phyloP scores from a whole-genome alignment of 805 yeast genomes.

The Huiozyma sinensis region DNA sequence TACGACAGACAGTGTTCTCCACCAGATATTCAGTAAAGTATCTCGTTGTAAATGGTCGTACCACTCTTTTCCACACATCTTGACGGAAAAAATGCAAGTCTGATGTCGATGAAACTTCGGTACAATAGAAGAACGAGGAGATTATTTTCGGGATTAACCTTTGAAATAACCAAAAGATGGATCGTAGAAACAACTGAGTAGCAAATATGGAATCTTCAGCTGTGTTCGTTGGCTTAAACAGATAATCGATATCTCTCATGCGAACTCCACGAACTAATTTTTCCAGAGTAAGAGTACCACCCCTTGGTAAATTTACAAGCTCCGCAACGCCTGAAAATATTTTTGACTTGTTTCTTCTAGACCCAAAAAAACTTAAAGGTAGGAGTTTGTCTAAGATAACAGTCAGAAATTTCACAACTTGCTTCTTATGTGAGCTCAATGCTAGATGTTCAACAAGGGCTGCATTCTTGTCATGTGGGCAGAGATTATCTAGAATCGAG shows the following conservation, averaged over 20 bases:
- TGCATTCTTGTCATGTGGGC: slow-evolving; percentile 12
- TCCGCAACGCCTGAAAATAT: slow-evolving; percentile 30
- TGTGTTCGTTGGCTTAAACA: slow-evolving; percentile 26
- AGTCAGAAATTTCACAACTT: slow-evolving; percentile 35
- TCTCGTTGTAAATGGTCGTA: slow-evolving; percentile 31
- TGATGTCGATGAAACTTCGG: slow-evolving; percentile 39
- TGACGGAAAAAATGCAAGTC: slow-evolving; percentile 45
- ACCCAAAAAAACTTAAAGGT: slow-evolving; percentile 46
- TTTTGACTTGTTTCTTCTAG: slow-evolving; percentile 34
- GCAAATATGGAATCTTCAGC: not conserved
- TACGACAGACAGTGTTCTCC: slow-evolving; percentile 9
- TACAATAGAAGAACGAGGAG: slow-evolving; percentile 52
- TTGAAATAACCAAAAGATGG: slow-evolving; percentile 50
- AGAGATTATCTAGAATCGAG: slow-evolving; percentile 29
- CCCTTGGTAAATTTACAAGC: slow-evolving; percentile 31
- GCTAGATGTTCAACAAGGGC: slow-evolving; percentile 22
- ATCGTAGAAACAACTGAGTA: not conserved
- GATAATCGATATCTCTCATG: slow-evolving; percentile 44
- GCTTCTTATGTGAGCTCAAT: slow-evolving; percentile 22
- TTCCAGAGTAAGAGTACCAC: slow-evolving; percentile 28
- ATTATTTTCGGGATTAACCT: slow-evolving; percentile 38
- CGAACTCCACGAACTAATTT: slow-evolving; percentile 24
- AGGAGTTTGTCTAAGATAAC: slow-evolving; percentile 37
- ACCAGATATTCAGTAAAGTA: slow-evolving; percentile 35
- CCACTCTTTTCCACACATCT: slow-evolving; percentile 41